phyloP scores from a whole-genome alignment of 768 basidiomycete species.

The Calocera cornea region DNA sequence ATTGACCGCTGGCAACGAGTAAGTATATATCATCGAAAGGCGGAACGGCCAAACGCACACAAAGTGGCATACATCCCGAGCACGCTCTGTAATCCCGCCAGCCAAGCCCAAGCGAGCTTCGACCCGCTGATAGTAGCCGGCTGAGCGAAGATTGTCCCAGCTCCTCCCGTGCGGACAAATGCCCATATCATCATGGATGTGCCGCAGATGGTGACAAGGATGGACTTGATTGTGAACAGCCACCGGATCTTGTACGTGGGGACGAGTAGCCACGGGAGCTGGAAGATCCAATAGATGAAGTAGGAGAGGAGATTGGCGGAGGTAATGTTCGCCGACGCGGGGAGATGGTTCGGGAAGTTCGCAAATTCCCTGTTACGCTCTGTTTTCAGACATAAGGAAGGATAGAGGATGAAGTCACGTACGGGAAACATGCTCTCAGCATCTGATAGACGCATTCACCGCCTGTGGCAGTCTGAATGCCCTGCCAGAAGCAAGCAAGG shows the following conservation, averaged over 20 bases:
- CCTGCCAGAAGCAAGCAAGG: conserved; percentile 63
- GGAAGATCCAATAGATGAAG: conserved; percentile 63
- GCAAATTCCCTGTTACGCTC: conserved; percentile 23
- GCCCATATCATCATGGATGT: conserved; percentile 70
- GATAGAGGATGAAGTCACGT: conserved; percentile 13
- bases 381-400: background rate
- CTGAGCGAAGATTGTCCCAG: conserved; percentile 43
- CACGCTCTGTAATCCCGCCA: conserved; percentile 60
- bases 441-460: conserved; percentile 39
- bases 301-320: conserved; percentile 52
- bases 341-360: conserved; percentile 49
- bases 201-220: conserved; percentile 52
- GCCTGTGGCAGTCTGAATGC: conserved; percentile 14
- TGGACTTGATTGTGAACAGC: conserved; percentile 56
- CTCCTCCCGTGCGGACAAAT: conserved; percentile 43
- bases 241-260: conserved; percentile 67
- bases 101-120: conserved; percentile 61
- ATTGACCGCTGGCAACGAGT: conserved; percentile 28
- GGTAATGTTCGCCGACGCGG: conserved; percentile 46
- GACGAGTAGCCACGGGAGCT: conserved; percentile 60
- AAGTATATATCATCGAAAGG: background rate
- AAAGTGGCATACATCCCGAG: conserved; percentile 47
- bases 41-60: conserved; percentile 29
- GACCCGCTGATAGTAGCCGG: conserved; percentile 41
- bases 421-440: conserved; percentile 76